Conservation (phyloP, 208 protist species). For the Leishmania guyanensis region DNA sequence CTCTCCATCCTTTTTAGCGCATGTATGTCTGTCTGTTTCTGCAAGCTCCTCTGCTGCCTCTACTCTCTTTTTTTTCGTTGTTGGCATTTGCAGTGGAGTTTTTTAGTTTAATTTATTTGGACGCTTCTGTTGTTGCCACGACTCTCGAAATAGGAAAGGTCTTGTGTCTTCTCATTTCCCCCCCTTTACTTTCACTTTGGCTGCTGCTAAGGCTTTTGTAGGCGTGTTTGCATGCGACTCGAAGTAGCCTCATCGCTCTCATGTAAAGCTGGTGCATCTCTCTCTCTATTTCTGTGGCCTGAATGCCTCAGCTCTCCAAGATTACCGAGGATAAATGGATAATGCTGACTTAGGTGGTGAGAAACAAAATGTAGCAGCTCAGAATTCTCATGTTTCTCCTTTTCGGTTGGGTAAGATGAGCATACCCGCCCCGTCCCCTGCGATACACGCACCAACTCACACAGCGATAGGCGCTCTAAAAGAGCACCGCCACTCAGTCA, state of each 20-base stretch:
- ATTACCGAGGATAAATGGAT: not conserved
- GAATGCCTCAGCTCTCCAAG: not conserved
- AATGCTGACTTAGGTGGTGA: not conserved
- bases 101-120: not conserved
- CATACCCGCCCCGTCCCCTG: not conserved
- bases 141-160: not conserved
- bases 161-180: not conserved
- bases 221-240: not conserved
- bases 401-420: not conserved
- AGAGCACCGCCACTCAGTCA: not conserved
- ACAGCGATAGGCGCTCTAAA: not conserved
- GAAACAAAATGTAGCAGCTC: not conserved
- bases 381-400: not conserved
- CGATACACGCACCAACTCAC: not conserved
- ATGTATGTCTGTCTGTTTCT: not conserved
- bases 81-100: not conserved
- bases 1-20: not conserved
- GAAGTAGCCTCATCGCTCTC: not conserved
- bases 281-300: not conserved
- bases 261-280: not conserved
- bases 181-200: not conserved
- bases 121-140: not conserved
- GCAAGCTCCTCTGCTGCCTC: not conserved
- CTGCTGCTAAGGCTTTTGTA: not conserved
- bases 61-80: not conserved